phyloP scores from a whole-genome alignment of 2,329 filamentous ascomycete genomes.

The Westerdykella ornata region DNA sequence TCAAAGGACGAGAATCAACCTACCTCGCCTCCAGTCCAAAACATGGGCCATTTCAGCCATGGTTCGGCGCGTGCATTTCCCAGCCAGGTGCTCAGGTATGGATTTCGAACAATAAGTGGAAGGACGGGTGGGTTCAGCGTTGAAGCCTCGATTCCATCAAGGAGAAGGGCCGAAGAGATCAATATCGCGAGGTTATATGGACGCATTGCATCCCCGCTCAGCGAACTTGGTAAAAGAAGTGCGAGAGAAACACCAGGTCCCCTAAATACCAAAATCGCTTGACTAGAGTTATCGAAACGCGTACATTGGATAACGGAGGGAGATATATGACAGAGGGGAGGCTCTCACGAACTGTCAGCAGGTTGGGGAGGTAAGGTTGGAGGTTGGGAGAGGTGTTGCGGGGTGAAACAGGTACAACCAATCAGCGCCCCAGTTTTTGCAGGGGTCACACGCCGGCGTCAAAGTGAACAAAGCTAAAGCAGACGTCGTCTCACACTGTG shows the following conservation, averaged over 20 bases:
- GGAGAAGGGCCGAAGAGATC: conserved; percentile 34
- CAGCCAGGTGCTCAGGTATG: conserved; percentile 51
- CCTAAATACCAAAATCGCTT: too few species aligned
- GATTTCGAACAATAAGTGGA: conserved; percentile 47
- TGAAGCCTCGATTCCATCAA: conserved; percentile 43
- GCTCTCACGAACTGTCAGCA: conserved; percentile 12
- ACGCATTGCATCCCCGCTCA: conserved; percentile 21
- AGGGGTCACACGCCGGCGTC: conserved; percentile 2
- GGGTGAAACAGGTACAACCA: conserved; percentile 16
- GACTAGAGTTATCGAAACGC: background rate
- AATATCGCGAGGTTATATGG: conserved; percentile 15
- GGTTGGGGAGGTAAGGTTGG: conserved; percentile 2
- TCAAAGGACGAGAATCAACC: conserved; percentile 1
- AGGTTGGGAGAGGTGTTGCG: conserved; percentile 15
- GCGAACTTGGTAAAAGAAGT: background rate
- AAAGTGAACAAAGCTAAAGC: too few species aligned
- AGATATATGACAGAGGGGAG: conserved; percentile 1
- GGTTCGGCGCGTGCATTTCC: conserved; percentile 63
- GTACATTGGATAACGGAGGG: conserved; percentile 4
- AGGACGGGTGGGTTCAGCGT: conserved; percentile 50
- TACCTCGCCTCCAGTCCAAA: conserved; percentile 66
- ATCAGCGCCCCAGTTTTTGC: conserved; percentile 25
- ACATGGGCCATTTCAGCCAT: conserved; percentile 82
- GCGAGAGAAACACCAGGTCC: too few species aligned
- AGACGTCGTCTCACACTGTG: too few species aligned